These are phyloP conservation scores for Colletotrichum melonis DNA, from an alignment of 2,329 filamentous ascomycete genomes.

Conservation along the genomic window DNA sequence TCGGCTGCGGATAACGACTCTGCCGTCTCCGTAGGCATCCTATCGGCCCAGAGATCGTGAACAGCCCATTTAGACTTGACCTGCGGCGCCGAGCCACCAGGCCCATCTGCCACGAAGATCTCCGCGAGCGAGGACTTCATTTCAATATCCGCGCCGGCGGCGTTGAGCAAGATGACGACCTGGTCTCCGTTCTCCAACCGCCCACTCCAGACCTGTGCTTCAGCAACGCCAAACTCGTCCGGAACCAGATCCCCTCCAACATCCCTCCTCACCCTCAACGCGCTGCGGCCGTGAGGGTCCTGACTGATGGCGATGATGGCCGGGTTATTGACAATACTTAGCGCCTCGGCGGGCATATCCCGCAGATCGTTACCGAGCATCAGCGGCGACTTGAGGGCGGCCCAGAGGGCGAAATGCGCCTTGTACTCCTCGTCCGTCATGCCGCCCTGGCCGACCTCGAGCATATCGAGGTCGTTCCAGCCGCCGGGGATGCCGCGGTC, in stretches of 20 bases:
- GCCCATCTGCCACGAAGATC: constrained; percentile 39
- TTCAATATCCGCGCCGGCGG: constrained; percentile 33
- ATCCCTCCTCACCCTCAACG: constrained; percentile 37
- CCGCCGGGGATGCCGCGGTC: constrained; percentile 34
- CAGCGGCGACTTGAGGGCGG: constrained; percentile 57
- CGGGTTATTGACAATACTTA: constrained; percentile 39
- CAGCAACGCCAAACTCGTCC: constrained; percentile 40
- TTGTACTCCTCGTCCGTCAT: constrained; percentile 53
- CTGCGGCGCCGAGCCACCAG: constrained; percentile 38
- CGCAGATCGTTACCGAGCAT: constrained; percentile 54
- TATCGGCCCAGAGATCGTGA: constrained; percentile 39
- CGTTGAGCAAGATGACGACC: constrained; percentile 35
- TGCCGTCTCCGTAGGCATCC: constrained; percentile 35
- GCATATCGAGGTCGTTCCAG: constrained; percentile 53
- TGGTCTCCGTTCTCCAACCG: constrained; percentile 38
- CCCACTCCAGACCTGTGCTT: constrained; percentile 44
- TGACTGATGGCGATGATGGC: constrained; percentile 47
- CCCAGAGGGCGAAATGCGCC: constrained; percentile 59
- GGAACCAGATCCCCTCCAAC: constrained; percentile 51
- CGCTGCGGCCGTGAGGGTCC: constrained; percentile 45
- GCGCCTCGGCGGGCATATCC: constrained; percentile 35
- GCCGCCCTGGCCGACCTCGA: constrained; percentile 51
- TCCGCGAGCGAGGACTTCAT: constrained; percentile 35
- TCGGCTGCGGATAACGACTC: constrained; percentile 31
- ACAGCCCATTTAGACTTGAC: constrained; percentile 37